Evolutionary conservation across 768 basidiomycete species (phyloP), one percentile per base, ranked within the genome.

Genomic region (Kwoniella mangroviensis): DNA sequence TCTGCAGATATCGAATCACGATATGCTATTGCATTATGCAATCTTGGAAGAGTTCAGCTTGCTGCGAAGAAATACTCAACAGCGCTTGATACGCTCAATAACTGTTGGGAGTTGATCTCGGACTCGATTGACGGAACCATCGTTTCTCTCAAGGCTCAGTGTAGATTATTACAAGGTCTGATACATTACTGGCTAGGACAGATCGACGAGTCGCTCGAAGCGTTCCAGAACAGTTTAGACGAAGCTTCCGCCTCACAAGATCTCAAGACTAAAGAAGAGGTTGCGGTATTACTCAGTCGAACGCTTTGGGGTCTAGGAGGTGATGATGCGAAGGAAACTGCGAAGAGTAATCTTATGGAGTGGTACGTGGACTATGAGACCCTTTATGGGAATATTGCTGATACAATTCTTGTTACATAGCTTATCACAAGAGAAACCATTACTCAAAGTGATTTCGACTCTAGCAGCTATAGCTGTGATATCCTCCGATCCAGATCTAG

Each of bases 401-500:
- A 42, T 15, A 17, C 1, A 9, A 59, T 15, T 52, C 24, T 42
- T 58, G 22, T 52, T 51, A 63, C 21, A 45, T 73, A 96, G 94
- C 76, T 90, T 97, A 72, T 86, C 90, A 0, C 82, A 86, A 26
- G 92, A 96, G 79, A 87, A 90, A 0, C 90, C 90, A 70, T 92
- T 94, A 77, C 80, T 94, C 60, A 86, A 87, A 64, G 93, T 92
- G 1, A 91, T 96, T 81, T 92, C 90, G 56, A 87, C 90, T 0
- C 87, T 98, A 1, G 91, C 92, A 0, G 91, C 91, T n/a, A 93
- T 97, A 88, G 94, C 92, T 12, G 89, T 94, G 65, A 83, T 94
- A 17, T 79, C 77, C 7, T 68, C 69, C 42, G 94, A 96, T 75
- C 89, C 91, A 42, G 87, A 86, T 43, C 86, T 97, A 21, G 86